Evolutionary conservation across 78 protist species (phyloP).

Genomic region (Monosiga brevicollis): DNA sequence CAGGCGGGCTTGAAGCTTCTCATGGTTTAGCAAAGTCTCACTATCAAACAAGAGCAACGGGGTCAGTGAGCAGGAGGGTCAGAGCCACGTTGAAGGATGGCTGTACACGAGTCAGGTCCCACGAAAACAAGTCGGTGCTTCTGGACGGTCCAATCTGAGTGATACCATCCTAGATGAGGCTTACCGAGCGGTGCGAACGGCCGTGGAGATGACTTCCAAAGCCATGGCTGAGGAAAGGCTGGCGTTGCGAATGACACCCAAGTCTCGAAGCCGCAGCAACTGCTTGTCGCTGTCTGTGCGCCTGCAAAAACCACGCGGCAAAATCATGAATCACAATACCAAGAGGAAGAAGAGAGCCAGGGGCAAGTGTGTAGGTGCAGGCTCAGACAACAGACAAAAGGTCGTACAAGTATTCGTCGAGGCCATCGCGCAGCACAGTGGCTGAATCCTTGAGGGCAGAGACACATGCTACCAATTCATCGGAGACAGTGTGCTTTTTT

Average conservation of each 20-base stretch:
- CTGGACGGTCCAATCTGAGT: too few relatives aligned
- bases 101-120: too few relatives aligned
- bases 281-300: not conserved
- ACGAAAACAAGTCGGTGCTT: too few relatives aligned
- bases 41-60: not conserved
- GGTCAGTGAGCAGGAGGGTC: not conserved
- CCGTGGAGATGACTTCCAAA: too few relatives aligned
- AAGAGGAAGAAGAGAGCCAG: not conserved
- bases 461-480: not conserved
- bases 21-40: not conserved
- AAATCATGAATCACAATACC: too few relatives aligned
- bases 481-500: too few relatives aligned
- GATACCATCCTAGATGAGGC: too few relatives aligned
- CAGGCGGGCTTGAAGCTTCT: not conserved
- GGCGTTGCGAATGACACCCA: not conserved
- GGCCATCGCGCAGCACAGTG: not conserved
- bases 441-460: not conserved
- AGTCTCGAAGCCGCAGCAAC: not conserved
- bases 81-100: not conserved
- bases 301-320: not conserved
- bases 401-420: not conserved
- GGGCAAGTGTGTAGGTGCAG: not conserved
- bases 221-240: too few relatives aligned
- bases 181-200: too few relatives aligned
- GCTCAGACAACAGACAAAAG: not conserved